Percentiles rank a stretch among this genome's conserved stretches.
Conservation (phyloP, 148 eudicot species). For the Rhododendron griersonianum region DNA sequence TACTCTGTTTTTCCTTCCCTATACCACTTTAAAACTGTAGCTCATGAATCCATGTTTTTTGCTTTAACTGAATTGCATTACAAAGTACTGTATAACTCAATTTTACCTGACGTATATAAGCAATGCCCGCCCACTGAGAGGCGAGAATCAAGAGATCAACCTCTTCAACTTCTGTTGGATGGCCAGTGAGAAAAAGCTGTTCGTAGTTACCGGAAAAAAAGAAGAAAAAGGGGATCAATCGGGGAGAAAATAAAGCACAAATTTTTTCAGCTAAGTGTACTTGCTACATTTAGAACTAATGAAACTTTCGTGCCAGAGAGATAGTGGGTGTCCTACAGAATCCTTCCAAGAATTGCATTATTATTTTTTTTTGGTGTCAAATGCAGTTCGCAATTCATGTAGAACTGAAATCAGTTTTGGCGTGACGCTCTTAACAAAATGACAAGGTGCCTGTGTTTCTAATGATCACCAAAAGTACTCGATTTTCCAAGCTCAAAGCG, state of each 20-base stretch:
- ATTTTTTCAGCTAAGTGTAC: not conserved
- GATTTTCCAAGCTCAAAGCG: not conserved
- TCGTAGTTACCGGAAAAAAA: not conserved
- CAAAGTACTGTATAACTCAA: not conserved
- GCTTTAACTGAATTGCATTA: not conserved
- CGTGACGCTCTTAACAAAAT: not conserved
- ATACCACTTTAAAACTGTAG: not conserved
- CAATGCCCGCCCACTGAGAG: constrained; percentile 61
- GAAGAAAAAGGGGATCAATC: not conserved
- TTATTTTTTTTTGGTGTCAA: not conserved
- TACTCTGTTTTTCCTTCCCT: not conserved
- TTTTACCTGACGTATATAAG: constrained; percentile 52
- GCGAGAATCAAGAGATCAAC: constrained; percentile 66
- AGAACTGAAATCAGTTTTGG: not conserved
- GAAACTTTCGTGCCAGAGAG: not conserved
- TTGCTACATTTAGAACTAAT: not conserved
- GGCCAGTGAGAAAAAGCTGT: constrained; percentile 45
- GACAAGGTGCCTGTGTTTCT: not conserved
- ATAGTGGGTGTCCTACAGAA: not conserved
- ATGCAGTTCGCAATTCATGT: not conserved
- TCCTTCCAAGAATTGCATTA: not conserved
- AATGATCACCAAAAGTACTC: not conserved
- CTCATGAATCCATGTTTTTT: not conserved
- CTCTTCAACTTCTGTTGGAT: constrained; percentile 50
- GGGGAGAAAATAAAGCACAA: not conserved